A percentile compares a stretch with the other conserved stretches of the same genome.
Conservation (phyloP, 441 rosid genomes). For the Viola pubescens region DNA sequence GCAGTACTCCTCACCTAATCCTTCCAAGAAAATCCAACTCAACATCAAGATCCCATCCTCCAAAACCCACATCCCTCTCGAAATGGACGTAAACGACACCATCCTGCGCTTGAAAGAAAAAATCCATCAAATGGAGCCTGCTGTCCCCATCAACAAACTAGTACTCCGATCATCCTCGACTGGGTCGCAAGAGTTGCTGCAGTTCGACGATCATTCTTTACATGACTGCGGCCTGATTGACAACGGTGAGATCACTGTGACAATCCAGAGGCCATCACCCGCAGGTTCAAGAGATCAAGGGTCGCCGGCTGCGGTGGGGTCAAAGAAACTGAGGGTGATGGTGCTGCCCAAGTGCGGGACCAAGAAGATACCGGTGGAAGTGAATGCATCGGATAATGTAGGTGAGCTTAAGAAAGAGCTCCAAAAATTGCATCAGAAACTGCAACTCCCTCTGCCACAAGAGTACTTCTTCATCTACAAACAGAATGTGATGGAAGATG, state of each 20-base stretch:
- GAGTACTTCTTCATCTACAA: constrained; percentile 68
- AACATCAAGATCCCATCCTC: constrained; percentile 32
- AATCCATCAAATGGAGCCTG: constrained; percentile 32
- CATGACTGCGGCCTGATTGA: constrained; percentile 31
- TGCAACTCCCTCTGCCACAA: constrained; percentile 50
- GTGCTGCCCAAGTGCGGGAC: constrained; percentile 51
- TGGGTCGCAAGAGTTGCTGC: constrained; percentile 23
- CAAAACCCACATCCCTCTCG: constrained; percentile 22
- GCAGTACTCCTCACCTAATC: constrained; percentile 18
- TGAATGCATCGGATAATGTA: constrained; percentile 50
- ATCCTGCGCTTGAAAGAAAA: constrained; percentile 38
- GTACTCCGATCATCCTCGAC: constrained; percentile 22
- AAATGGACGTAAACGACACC: constrained; percentile 36
- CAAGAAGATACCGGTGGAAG: constrained; percentile 55
- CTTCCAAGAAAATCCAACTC: constrained; percentile 30
- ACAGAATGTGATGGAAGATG: constrained; percentile 68
- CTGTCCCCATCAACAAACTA: constrained; percentile 24
- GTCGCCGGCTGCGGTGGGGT: not conserved
- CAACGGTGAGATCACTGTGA: constrained; percentile 35
- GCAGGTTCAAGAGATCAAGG: constrained; percentile 17
- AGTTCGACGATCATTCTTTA: constrained; percentile 18
- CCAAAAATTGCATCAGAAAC: constrained; percentile 42
- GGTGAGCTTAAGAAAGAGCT: constrained; percentile 60
- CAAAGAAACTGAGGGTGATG: constrained; percentile 53
- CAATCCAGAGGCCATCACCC: constrained; percentile 29